Evolutionary conservation across 2,329 filamentous ascomycete genomes (phyloP), one percentile per base, ranked within the genome.

Genomic region (Ceratocystis harringtonii): DNA sequence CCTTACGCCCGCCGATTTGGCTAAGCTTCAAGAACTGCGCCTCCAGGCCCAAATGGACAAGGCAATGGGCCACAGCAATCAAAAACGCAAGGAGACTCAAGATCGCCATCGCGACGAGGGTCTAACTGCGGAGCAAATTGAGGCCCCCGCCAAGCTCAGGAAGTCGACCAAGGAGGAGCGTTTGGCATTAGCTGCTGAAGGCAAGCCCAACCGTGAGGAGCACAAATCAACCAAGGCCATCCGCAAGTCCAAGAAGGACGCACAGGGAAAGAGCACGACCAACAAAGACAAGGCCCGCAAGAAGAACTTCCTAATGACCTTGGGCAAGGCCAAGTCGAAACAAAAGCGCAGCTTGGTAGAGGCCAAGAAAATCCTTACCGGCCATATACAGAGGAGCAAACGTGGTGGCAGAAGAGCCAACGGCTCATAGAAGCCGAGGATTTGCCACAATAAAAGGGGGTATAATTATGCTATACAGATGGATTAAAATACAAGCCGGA

Each of bases 221-320:
- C 91, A 96, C 78, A 91, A 92, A 78, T 89, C 85, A 69, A 94
- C 89, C 64, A 86, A 90, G 69, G 91, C 91, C 17, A 86, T 89
- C 73, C 82, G 89, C 71, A 90, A 90, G 80, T 85, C 90, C 74
- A 90, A 92, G 81, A 95, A 95, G 82, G 84, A 87, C 71, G 81
- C 85, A 1, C 84, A 91, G 76, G 94, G 94, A 72, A 97, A 97
- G 85, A 95, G 89, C 74, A 92, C 90, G 45, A 97, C 92, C 70
- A 99, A 99, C 77, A 89, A 89, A 78, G 94, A 99, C 80, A 99
- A 99, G 84, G 85, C 89, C 52, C 81, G 92, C 70, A 90, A 90
- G 82, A 99, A 99, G 88, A 99, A 99, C 76, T 95, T 99, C 77
- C 74, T 99, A 71, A 99, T 99, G 94, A 97, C 92, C 48, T 77